Base-by-base conservation (phyloP, 2,329 filamentous ascomycete species). In the Teratosphaeria nubilosa region DNA sequence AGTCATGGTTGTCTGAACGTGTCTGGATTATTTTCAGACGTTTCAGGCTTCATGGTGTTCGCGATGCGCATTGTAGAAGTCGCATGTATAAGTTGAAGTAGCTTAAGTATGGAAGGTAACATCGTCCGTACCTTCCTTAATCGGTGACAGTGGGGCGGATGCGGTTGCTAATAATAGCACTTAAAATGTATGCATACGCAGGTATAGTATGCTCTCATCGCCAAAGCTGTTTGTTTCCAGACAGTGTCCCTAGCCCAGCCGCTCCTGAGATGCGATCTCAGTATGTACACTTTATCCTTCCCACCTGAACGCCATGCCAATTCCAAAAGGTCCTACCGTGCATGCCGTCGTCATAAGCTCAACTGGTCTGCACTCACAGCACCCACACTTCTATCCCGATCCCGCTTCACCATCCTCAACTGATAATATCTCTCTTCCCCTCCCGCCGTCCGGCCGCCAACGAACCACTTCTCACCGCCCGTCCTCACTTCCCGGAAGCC, bases 391-490 rank as follows among this genome's bases (percentile, higher is more conserved):
- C 84, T 78, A 22, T 48, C 41, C 27, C 50, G 50, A 58, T 88
- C 84, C 57, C 87, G 77, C 70, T 85, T 82, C 54, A 91, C 84
- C 63, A 91, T 87, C 51, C 87, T 87, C 51, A 91, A 75, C 75
- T 90, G 90, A 73, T 91, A 91, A 75, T 90, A 91, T 67, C 83
- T 82, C 70, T 91, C 88, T 68, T 91, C 88, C n/a, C 88, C 88
- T 1, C 76, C 80, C 1, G 87, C 86, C 30, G 87, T 91, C 68
- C 86, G 77, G 6, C 88, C 88, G 24, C 88, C 88, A 57, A 91
- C 88, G 68, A 91, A 91, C 86, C 87, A 90, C 74, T 88, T 90
- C 63, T 91, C 88, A 1, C 82, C 81, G 60, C 90, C 86, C 0
- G 82, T 80, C 3, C 86, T 85, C 37, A 85, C 85, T 61, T 91